Conservation (phyloP, 257 asterid genomes). For the Fraxinus pennsylvanica region DNA sequence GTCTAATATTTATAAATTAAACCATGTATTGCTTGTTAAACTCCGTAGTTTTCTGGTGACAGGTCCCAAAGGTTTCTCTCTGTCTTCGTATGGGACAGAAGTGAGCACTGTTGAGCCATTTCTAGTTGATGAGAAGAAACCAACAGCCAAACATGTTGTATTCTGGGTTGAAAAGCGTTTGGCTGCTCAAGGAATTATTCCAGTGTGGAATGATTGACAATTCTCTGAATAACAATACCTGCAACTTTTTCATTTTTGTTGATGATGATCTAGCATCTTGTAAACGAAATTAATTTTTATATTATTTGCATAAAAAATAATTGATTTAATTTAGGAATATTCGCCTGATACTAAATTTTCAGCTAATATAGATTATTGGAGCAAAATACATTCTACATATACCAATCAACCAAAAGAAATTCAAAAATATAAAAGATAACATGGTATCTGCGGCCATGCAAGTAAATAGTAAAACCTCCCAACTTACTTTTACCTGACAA, state of each 20-base stretch:
- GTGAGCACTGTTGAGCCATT: constrained; percentile 85
- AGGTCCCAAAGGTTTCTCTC: constrained; percentile 81
- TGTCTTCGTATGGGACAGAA: constrained; percentile 68
- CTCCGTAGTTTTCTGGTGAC: constrained; percentile 4
- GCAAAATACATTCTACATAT: not conserved
- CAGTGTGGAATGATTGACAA: constrained; percentile 69
- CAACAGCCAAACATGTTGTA: constrained; percentile 66
- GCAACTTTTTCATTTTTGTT: not conserved
- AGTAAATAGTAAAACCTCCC: constrained; percentile 14
- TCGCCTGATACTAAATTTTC: no score
- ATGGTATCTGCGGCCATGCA: not conserved
- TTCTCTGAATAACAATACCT: not conserved
- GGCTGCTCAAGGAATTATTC: constrained; percentile 94
- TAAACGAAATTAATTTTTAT: not conserved
- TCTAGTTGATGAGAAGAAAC: constrained; percentile 79
- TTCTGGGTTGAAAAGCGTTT: constrained; percentile 96
- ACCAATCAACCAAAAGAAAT: not conserved
- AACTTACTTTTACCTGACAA: constrained; percentile 8
- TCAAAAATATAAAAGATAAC: not conserved
- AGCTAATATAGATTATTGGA: no score
- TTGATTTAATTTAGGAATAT: not conserved
- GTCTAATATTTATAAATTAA: not conserved
- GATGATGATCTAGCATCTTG: not conserved
- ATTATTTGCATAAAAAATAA: not conserved
- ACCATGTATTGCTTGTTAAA: not conserved